Evolutionary conservation across 2,329 filamentous ascomycete genomes (phyloP).

Genomic region (Gremmenia infestans): DNA sequence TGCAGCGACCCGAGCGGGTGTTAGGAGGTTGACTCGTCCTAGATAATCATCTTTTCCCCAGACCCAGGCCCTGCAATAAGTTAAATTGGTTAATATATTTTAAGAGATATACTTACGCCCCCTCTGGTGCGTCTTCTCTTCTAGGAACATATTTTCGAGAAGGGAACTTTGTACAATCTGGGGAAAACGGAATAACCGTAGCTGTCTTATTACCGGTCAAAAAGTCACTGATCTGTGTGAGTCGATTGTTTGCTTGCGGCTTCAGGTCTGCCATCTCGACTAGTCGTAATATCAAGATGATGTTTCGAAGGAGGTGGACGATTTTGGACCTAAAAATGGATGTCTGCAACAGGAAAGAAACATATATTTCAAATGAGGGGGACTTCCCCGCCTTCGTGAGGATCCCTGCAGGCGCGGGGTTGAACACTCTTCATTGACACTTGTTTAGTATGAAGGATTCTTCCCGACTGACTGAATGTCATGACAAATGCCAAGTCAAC

Average conservation of each 20-base stretch:
- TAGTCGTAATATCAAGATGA: not conserved
- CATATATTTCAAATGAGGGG: not conserved
- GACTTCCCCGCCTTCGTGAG: not conserved
- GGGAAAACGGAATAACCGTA: slow-evolving; percentile 26
- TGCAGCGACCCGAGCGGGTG: slow-evolving; percentile 36
- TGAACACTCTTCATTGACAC: too few relatives aligned
- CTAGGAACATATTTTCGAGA: slow-evolving; percentile 25
- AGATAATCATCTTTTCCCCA: slow-evolving; percentile 31
- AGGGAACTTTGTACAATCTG: slow-evolving; percentile 28
- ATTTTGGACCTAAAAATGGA: not conserved
- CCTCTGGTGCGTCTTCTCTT: slow-evolving; percentile 27
- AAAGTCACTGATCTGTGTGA: slow-evolving; percentile 25
- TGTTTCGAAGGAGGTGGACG: not conserved
- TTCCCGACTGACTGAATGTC: too few relatives aligned
- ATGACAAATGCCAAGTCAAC: too few relatives aligned
- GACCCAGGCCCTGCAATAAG: slow-evolving; percentile 26
- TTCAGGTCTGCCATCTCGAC: slow-evolving; percentile 17
- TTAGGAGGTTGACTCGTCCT: slow-evolving; percentile 44
- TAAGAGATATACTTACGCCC: slow-evolving; percentile 20
- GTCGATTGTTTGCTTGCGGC: slow-evolving; percentile 17
- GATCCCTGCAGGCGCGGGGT: too few relatives aligned
- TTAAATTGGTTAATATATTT: not conserved
- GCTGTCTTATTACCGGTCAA: slow-evolving; percentile 24
- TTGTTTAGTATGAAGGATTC: too few relatives aligned
- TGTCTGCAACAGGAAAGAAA: too few relatives aligned